phyloP scores from a whole-genome alignment of 495 filamentous ascomycete genomes.

The Lepidopterella palustris region DNA sequence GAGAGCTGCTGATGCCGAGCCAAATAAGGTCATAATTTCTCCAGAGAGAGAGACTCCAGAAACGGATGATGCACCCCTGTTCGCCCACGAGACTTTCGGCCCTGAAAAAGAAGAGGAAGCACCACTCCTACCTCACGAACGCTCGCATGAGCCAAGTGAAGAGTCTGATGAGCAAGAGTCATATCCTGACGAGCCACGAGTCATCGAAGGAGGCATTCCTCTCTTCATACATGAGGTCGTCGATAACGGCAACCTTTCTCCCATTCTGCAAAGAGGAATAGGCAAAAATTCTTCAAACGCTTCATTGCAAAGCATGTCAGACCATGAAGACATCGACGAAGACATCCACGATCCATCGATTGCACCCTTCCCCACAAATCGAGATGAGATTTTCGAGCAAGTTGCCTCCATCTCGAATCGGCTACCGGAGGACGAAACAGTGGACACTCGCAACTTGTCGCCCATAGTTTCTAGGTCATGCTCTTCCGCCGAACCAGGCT shows the following conservation, averaged over 20 bases:
- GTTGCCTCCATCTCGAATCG: slow-evolving; percentile 6
- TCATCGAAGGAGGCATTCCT: neutral
- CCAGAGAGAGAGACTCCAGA: neutral
- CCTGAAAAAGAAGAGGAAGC: neutral
- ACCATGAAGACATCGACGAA: slow-evolving; percentile 25
- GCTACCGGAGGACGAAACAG: slow-evolving; percentile 12
- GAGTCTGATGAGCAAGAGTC: neutral
- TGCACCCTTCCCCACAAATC: slow-evolving; percentile 11
- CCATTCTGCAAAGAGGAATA: slow-evolving; percentile 2
- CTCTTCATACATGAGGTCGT: slow-evolving; percentile 6
- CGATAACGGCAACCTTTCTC: neutral
- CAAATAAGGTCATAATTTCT: slow-evolving; percentile 22
- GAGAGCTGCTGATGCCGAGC: slow-evolving; percentile 25
- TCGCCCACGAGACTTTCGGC: slow-evolving; percentile 7
- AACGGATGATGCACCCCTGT: slow-evolving; percentile 1
- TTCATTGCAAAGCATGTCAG: slow-evolving; percentile 1
- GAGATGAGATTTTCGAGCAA: slow-evolving; percentile 15
- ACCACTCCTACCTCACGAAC: slow-evolving; percentile 6
- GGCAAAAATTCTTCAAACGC: neutral
- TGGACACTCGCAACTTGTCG: neutral
- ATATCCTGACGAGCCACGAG: neutral
- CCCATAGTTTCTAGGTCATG: neutral
- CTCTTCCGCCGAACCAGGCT: neutral
- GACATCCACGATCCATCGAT: slow-evolving; percentile 19
- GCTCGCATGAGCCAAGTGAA: neutral